Base-by-base conservation (phyloP, 345 rosid genomes). In the Triadica sebifera region DNA sequence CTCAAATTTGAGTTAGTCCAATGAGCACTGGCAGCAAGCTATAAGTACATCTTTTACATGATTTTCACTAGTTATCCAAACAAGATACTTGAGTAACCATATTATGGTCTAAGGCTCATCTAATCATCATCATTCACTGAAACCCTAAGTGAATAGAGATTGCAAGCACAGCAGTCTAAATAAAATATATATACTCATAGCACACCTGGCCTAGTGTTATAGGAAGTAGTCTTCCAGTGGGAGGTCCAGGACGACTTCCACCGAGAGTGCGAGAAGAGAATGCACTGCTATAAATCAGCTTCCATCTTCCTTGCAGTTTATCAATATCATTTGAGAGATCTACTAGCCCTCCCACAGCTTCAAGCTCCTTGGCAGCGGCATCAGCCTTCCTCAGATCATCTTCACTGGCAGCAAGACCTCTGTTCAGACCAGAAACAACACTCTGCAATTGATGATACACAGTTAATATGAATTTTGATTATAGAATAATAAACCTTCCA, bases 171-270 rank as follows among this genome's bases (percentile, higher is more conserved):
- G 6, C 13, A 39, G 22, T 4, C 19, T 4, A 15, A 6, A 59
- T 58, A 39, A 65, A 11, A 17, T 60, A 29, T 11, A 9, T 12
- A 64, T 43, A 41, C 64, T 60, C 24, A 29, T 38, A 24, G 51
- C 76, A 64, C 12, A 90, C 98, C 97, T 90, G 98, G 67, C 97
- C 95, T 53, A 94, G 97, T 75, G 95, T 91, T 7, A 94, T 87
- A 49, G 97, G 97, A 34, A 94, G 91, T 65, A 94, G 83, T 81
- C 97, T 88, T 70, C 97, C 90, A 49, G 88, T 91, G 52, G 97
- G 97, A 19, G 89, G 87, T 52, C 98, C 98, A 75, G 97, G 98
- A 37, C 97, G 94, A 55, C 94, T 89, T 24, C 98, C 97, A 8
- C 95, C 98, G 11, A 92, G 78, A 37, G 97, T 92, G 5, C 97